Conservation (phyloP, 2,329 filamentous ascomycete genomes). For the Teratosphaeria nubilosa region DNA sequence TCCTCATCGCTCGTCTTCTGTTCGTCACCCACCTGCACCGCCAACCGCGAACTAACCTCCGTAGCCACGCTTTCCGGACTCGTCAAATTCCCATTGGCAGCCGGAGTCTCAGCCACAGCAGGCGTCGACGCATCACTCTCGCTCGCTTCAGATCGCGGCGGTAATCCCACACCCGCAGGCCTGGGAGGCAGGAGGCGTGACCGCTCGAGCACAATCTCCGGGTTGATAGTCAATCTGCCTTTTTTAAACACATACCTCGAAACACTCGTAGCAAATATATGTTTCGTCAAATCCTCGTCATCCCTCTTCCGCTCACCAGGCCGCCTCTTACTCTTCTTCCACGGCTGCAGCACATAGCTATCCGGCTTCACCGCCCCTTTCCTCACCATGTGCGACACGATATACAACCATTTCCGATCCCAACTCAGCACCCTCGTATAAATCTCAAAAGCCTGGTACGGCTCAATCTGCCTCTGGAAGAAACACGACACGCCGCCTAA, state of each 20-base stretch:
- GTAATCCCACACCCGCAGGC: constrained; percentile 45
- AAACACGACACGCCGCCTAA: constrained; percentile 38
- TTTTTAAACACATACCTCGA: constrained; percentile 43
- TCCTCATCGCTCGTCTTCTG: constrained; percentile 24
- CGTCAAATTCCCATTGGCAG: constrained; percentile 6
- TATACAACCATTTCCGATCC: constrained; percentile 43
- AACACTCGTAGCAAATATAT: constrained; percentile 40
- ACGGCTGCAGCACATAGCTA: constrained; percentile 36
- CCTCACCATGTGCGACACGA: constrained; percentile 38
- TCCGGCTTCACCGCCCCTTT: constrained; percentile 33
- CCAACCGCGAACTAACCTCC: constrained; percentile 18
- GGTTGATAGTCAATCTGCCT: constrained; percentile 68
- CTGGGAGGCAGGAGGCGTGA: constrained; percentile 64
- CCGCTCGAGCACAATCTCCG: constrained; percentile 61
- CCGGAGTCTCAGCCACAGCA: constrained; percentile 12
- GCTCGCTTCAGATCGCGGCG: constrained; percentile 17
- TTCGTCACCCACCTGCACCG: not conserved
- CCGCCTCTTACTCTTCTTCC: constrained; percentile 25
- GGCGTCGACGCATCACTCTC: constrained; percentile 8
- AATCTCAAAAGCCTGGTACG: constrained; percentile 37
- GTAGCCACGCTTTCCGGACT: constrained; percentile 16
- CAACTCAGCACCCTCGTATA: constrained; percentile 39
- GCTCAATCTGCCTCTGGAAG: constrained; percentile 39
- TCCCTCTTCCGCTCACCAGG: constrained; percentile 9
- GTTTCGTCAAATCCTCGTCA: constrained; percentile 28